Percentiles rank a stretch among this genome's conserved stretches.
These are phyloP conservation scores for Penicillium sp. DNA, from an alignment of 2,329 filamentous ascomycete genomes.

Conservation along the genomic window DNA sequence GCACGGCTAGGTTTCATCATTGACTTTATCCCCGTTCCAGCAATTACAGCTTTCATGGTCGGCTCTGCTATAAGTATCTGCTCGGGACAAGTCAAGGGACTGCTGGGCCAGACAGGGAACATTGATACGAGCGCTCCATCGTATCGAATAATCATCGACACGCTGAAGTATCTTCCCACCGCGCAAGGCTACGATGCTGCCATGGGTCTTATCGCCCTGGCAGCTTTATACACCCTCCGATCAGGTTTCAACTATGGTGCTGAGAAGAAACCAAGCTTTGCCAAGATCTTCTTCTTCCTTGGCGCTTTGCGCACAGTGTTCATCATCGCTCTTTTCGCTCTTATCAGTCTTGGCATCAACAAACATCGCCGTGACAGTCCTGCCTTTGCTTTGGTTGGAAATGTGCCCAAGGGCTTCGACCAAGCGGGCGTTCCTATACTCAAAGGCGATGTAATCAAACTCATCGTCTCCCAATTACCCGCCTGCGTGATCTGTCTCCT, in stretches of 20 bases:
- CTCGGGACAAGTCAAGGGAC: conserved; percentile 6
- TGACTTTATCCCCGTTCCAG: conserved; percentile 9
- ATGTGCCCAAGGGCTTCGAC: conserved; percentile 78
- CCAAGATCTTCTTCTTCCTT: conserved; percentile 78
- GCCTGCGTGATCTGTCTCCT: conserved; percentile 82
- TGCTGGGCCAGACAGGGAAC: conserved; percentile 52
- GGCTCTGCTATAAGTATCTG: conserved; percentile 7
- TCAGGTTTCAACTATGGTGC: conserved; percentile 60
- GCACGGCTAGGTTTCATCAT: conserved; percentile 60
- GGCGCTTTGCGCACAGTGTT: conserved; percentile 83
- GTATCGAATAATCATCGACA: conserved; percentile 77
- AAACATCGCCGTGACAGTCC: conserved; percentile 60
- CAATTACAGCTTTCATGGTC: conserved; percentile 12
- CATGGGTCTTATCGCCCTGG: conserved; percentile 76
- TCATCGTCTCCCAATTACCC: conserved; percentile 69
- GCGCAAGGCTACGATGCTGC: conserved; percentile 68
- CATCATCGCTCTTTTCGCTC: conserved; percentile 83
- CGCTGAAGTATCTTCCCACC: conserved; percentile 63
- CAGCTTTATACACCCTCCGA: conserved; percentile 71
- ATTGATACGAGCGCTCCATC: conserved; percentile 73
- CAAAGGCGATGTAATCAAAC: conserved; percentile 60
- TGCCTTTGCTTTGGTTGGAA: conserved; percentile 68
- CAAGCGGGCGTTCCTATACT: conserved; percentile 69
- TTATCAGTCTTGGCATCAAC: conserved; percentile 83
- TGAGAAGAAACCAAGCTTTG: conserved; percentile 62